Conservation (phyloP, 2,329 filamentous ascomycete genomes). For the Ophiocordyceps sinensis region DNA sequence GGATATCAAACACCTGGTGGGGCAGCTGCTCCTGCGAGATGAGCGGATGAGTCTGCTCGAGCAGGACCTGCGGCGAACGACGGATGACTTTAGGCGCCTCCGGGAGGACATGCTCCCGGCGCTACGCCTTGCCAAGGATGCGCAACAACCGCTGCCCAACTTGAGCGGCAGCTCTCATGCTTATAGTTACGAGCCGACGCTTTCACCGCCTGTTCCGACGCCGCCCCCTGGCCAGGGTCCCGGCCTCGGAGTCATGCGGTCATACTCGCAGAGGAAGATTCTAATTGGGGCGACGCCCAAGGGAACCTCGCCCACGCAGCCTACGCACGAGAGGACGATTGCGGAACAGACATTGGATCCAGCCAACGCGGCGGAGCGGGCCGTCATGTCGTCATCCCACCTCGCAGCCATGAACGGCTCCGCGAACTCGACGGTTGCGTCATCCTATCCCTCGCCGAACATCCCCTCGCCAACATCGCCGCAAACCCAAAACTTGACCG, state of each 20-base stretch:
- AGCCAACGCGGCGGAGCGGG: slow-evolving; percentile 51
- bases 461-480: slow-evolving; percentile 58
- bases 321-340: slow-evolving; percentile 50
- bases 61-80: slow-evolving; percentile 66
- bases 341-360: slow-evolving; percentile 55
- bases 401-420: slow-evolving; percentile 56
- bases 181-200: slow-evolving; percentile 35
- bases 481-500: slow-evolving; percentile 31
- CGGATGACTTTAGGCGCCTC: slow-evolving; percentile 76
- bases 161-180: slow-evolving; percentile 14
- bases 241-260: slow-evolving; percentile 44
- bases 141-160: slow-evolving; percentile 68
- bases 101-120: slow-evolving; percentile 86
- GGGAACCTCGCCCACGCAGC: slow-evolving; percentile 60
- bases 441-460: slow-evolving; percentile 45
- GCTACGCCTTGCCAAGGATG: slow-evolving; percentile 81
- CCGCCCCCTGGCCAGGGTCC: slow-evolving; percentile 35
- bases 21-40: slow-evolving; percentile 78
- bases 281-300: slow-evolving; percentile 60
- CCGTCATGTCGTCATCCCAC: slow-evolving; percentile 53
- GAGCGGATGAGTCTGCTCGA: slow-evolving; percentile 78
- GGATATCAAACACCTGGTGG: slow-evolving; percentile 81
- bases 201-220: slow-evolving; percentile 42
- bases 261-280: slow-evolving; percentile 64
- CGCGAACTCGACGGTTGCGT: slow-evolving; percentile 29